phyloP scores from a whole-genome alignment of 495 filamentous ascomycete genomes.

The Lepraria neglecta region DNA sequence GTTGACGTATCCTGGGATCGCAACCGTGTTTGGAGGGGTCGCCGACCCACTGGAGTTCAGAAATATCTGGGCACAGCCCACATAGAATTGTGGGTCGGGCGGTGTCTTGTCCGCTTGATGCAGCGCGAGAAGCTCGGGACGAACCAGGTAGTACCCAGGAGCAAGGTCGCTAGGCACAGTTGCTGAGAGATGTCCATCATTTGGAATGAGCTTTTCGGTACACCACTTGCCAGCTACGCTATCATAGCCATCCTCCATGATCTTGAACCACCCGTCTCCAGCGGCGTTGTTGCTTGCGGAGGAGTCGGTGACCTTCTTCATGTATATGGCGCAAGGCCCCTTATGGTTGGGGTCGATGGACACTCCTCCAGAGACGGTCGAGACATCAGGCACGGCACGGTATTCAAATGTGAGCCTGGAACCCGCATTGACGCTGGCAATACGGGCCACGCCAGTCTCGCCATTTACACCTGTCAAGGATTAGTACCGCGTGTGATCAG shows the following conservation, averaged over 20 bases:
- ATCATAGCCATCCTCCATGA: constrained; percentile 63
- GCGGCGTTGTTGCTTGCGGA: constrained; percentile 39
- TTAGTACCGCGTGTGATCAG: neutral
- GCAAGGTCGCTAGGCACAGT: constrained; percentile 53
- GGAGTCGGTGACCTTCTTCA: constrained; percentile 54
- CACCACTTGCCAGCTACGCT: constrained; percentile 51
- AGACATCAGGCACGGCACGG: constrained; percentile 53
- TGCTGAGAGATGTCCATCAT: constrained; percentile 56
- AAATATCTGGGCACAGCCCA: constrained; percentile 66
- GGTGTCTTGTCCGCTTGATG: constrained; percentile 50
- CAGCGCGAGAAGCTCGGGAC: constrained; percentile 62
- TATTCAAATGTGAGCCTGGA: constrained; percentile 57
- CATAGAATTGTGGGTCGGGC: constrained; percentile 58
- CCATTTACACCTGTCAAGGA: constrained; percentile 48
- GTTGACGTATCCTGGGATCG: constrained; percentile 59
- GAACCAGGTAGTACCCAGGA: constrained; percentile 60
- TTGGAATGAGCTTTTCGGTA: constrained; percentile 57
- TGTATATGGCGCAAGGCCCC: constrained; percentile 66
- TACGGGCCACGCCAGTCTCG: constrained; percentile 48
- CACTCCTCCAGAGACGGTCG: constrained; percentile 35
- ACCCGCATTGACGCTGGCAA: constrained; percentile 49
- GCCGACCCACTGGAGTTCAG: constrained; percentile 43
- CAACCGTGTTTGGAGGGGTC: constrained; percentile 42
- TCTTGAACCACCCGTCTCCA: constrained; percentile 75
- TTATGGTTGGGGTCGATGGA: constrained; percentile 58